Base-by-base conservation (phyloP, 192 early-diverging fungal genomes). In the Podila clonocystis region DNA sequence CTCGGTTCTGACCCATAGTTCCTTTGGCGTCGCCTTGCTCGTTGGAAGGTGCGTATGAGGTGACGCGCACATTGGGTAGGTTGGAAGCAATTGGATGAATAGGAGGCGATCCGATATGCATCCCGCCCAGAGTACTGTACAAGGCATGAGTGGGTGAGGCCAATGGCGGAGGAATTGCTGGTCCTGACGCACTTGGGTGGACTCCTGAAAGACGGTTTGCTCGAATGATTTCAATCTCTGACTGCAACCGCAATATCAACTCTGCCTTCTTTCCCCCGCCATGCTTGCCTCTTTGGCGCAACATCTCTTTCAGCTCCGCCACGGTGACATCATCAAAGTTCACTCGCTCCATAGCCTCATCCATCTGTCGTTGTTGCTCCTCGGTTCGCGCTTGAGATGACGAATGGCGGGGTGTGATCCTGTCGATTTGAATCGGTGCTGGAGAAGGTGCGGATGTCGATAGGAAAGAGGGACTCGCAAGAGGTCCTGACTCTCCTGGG, bases 261-360 rank as follows among this genome's bases (percentile, higher is more conserved):
- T 90, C 76, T 13, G 90, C 92, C 49, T 94, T 94, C 80, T 92
- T 93, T 28, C 93, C 93, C 15, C 88, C 86, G n/a, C 89, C 87
- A 38, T 89, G 91, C 50, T 91, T 88, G 3, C 90, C 88, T 38
- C 93, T 86, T 67, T 90, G 85, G 28, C 90, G 62, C 22, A 94
- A 72, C 85, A 93, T 88, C 52, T 94, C 92, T 65, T 94, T 94
- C 29, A 94, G 80, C 73, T 94, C 93, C 11, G 85, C 82, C 0
- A 94, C 93, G 0, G 93, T 94, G 24, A 94, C 88, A 76, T 94
- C 93, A 29, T 94, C 88, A 73, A 94, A 93, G 45, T 94, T 86
- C 26, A 90, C 86, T 7, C 83, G 83, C 55, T 87, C 85, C 62
- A 94, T 83, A 29, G 89, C 87, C 28, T 89, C 87, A 73, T 94